Conservation (phyloP, 2,329 filamentous ascomycete genomes). For the Phialophora macrospora region DNA sequence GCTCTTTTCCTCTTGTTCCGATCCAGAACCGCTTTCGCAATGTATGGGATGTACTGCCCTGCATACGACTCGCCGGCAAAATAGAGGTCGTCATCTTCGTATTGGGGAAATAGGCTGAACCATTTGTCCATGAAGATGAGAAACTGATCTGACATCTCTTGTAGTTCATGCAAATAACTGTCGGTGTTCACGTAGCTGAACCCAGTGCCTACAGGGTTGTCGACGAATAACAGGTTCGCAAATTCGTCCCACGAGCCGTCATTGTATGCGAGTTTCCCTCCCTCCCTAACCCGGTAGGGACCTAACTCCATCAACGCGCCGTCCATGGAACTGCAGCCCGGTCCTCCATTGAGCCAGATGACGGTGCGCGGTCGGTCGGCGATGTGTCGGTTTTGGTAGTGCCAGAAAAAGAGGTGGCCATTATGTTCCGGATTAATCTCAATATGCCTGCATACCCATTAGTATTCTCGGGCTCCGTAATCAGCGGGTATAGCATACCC, state of each 20-base stretch:
- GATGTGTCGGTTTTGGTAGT: conserved; percentile 94
- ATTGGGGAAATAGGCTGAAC: conserved; percentile 88
- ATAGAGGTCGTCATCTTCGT: conserved; percentile 88
- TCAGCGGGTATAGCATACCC: conserved; percentile 66
- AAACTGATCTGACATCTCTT: conserved; percentile 89
- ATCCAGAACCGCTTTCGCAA: conserved; percentile 85
- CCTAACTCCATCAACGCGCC: conserved; percentile 96
- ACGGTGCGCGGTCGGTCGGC: conserved; percentile 88
- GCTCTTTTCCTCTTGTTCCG: conserved; percentile 68
- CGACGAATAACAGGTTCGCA: conserved; percentile 93
- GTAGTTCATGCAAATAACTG: conserved; percentile 80
- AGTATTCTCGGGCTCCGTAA: background rate
- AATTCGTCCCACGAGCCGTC: conserved; percentile 99
- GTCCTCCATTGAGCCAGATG: conserved; percentile 96
- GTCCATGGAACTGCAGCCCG: conserved; percentile 96
- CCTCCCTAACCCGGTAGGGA: conserved; percentile 82
- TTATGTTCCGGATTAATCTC: conserved; percentile 84
- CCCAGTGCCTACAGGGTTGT: conserved; percentile 94
- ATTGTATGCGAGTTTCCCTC: conserved; percentile 74
- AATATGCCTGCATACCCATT: conserved; percentile 70
- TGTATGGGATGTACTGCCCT: conserved; percentile 95
- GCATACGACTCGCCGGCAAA: conserved; percentile 96
- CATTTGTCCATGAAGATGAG: conserved; percentile 88
- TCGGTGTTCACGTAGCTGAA: conserved; percentile 95
- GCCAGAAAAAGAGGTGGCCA: conserved; percentile 98